These are phyloP conservation scores for Ascochyta clinopodiicola DNA, from an alignment of 2,329 filamentous ascomycete genomes.

Conservation along the genomic window DNA sequence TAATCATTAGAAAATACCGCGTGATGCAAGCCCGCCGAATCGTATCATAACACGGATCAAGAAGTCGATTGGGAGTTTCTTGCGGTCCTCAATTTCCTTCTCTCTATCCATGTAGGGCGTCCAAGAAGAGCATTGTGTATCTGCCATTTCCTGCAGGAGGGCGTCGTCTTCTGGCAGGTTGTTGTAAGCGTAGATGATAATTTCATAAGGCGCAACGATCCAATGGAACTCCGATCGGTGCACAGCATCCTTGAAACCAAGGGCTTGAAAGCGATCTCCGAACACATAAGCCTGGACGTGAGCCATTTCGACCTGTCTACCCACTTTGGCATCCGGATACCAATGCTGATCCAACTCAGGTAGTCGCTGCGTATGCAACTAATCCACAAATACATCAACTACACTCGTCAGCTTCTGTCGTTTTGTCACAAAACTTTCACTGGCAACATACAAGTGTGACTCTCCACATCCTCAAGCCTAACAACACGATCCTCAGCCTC, in stretches of 20 bases:
- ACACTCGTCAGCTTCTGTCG: too few relatives aligned
- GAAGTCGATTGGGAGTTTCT: background rate
- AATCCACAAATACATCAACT: too few relatives aligned
- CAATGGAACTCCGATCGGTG: too few relatives aligned
- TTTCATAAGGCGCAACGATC: too few relatives aligned
- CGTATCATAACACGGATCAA: background rate
- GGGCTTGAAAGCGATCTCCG: background rate
- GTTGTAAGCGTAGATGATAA: background rate
- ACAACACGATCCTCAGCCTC: background rate
- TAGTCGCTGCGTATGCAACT: too few relatives aligned
- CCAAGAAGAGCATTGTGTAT: background rate
- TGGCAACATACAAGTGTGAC: background rate
- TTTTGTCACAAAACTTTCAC: too few relatives aligned
- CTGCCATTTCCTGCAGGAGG: background rate
- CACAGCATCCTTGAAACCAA: background rate
- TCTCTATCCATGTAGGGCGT: fast-evolving
- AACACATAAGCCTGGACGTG: background rate
- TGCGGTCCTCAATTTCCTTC: background rate
- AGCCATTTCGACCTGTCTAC: too few relatives aligned
- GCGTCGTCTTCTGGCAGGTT: background rate
- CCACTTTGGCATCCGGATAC: too few relatives aligned
- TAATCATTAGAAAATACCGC: too few relatives aligned
- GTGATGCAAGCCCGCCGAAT: too few relatives aligned
- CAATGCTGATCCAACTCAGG: too few relatives aligned
- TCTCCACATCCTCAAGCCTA: background rate